Evolutionary conservation across 2,329 filamentous ascomycete species (phyloP).

Genomic region (Fusarium napiforme): DNA sequence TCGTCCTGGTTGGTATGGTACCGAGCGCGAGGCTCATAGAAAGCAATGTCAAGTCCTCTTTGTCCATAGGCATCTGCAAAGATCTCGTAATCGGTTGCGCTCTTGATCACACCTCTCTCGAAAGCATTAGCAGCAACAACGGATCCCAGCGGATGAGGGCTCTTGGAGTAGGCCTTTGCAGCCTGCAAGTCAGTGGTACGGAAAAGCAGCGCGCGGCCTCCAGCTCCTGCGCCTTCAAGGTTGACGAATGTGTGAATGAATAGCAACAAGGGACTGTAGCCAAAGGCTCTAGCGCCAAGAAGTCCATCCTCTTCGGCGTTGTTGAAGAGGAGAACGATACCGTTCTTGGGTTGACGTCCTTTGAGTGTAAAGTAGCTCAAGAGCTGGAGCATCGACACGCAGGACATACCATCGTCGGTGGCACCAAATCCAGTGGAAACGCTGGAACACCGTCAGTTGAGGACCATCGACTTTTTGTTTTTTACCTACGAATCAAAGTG

Average conservation of each 20-base stretch:
- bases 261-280: constrained; percentile 81
- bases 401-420: constrained; percentile 92
- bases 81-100: constrained; percentile 89
- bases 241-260: constrained; percentile 92
- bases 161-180: constrained; percentile 78
- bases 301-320: constrained; percentile 96
- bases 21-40: constrained; percentile 83
- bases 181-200: constrained; percentile 88
- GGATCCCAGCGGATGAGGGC: constrained; percentile 82
- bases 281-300: constrained; percentile 86
- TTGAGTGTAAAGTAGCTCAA: constrained; percentile 84
- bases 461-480: too few relatives aligned
- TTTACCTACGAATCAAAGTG: constrained; percentile 81
- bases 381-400: constrained; percentile 86
- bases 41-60: constrained; percentile 90
- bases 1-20: constrained; percentile 96
- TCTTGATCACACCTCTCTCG: constrained; percentile 79
- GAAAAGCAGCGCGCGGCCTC: constrained; percentile 88
- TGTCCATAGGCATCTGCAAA: constrained; percentile 82
- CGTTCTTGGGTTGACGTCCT: constrained; percentile 78
- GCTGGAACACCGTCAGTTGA: constrained; percentile 55
- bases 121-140: constrained; percentile 88
- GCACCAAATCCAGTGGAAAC: constrained; percentile 93
- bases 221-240: constrained; percentile 92
- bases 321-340: constrained; percentile 88